Conservation (phyloP, 2,329 filamentous ascomycete genomes). For the Pestalotiopsis sp. region DNA sequence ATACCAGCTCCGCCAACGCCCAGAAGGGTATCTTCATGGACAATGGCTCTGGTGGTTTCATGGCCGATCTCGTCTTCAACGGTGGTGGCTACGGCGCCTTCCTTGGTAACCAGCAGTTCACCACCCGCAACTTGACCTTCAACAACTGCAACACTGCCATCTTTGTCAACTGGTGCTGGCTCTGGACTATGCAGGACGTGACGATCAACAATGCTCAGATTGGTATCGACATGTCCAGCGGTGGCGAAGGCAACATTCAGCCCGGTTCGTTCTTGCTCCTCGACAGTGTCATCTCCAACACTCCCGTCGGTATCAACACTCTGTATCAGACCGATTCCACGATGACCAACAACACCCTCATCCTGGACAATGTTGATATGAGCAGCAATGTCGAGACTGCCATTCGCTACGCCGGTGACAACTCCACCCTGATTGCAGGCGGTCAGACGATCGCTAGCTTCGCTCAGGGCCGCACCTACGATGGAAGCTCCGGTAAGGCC, state of each 20-base stretch:
- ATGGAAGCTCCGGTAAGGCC: slow-evolving; percentile 46
- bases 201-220: slow-evolving; percentile 74
- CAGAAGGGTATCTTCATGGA: slow-evolving; percentile 85
- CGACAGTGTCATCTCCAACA: slow-evolving; percentile 79
- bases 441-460: slow-evolving; percentile 72
- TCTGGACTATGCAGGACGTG: slow-evolving; percentile 78
- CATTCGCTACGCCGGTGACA: slow-evolving; percentile 61
- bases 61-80: slow-evolving; percentile 82
- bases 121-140: slow-evolving; percentile 80
- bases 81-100: slow-evolving; percentile 79
- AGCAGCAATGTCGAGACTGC: slow-evolving; percentile 65
- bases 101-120: slow-evolving; percentile 87
- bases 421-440: slow-evolving; percentile 66
- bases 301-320: slow-evolving; percentile 75
- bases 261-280: slow-evolving; percentile 85
- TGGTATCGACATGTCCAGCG: slow-evolving; percentile 77
- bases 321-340: slow-evolving; percentile 67
- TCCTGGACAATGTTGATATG: slow-evolving; percentile 92
- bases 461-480: slow-evolving; percentile 79
- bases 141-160: slow-evolving; percentile 81
- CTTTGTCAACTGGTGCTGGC: slow-evolving; percentile 92
- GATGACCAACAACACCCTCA: slow-evolving; percentile 76
- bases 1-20: slow-evolving; percentile 63
- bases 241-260: slow-evolving; percentile 63
- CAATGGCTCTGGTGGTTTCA: slow-evolving; percentile 82